A percentile compares a stretch with the other conserved stretches of the same genome.
phyloP scores from a whole-genome alignment of 306 rosid genomes.

The Trifolium repens region DNA sequence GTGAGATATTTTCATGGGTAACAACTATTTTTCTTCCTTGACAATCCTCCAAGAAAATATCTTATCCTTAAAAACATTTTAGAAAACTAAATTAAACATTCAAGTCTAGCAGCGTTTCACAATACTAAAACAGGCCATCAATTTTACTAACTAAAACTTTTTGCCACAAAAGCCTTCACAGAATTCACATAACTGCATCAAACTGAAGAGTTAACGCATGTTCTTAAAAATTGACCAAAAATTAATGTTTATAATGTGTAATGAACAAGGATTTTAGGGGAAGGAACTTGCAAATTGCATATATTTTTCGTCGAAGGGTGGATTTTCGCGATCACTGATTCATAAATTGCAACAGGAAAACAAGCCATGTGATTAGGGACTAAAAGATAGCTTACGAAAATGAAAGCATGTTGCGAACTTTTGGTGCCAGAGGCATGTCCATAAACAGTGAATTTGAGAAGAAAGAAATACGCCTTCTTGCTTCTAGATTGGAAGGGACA shows the following conservation, averaged over 20 bases:
- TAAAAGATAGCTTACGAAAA: constrained; percentile 77
- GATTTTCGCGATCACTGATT: not conserved
- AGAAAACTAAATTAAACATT: constrained; percentile 25
- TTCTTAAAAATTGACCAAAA: not conserved
- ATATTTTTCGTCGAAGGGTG: not conserved
- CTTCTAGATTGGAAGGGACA: constrained; percentile 97
- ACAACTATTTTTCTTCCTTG: constrained; percentile 15
- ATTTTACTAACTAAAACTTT: constrained; percentile 8
- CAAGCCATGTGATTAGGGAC: not conserved
- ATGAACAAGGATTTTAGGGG: constrained; percentile 14
- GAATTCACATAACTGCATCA: constrained; percentile 6
- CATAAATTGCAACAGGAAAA: constrained; percentile 31
- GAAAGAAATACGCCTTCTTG: constrained; percentile 95
- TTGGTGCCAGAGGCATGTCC: constrained; percentile 97
- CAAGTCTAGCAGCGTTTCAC: constrained; percentile 18
- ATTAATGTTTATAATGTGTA: not conserved
- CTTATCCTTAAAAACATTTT: constrained; percentile 18
- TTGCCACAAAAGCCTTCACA: not conserved
- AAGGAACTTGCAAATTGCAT: constrained; percentile 10
- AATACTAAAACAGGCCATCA: constrained; percentile 11
- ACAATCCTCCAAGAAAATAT: constrained; percentile 11
- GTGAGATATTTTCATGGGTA: constrained; percentile 13
- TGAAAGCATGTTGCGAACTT: constrained; percentile 99
- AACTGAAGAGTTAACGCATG: constrained; percentile 10
- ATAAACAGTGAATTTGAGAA: constrained; percentile 95